Percentiles rank a stretch among this genome's conserved stretches.
These are phyloP conservation scores for Talaromyces borbonicus DNA, from an alignment of 495 filamentous ascomycete genomes.

Conservation along the genomic window DNA sequence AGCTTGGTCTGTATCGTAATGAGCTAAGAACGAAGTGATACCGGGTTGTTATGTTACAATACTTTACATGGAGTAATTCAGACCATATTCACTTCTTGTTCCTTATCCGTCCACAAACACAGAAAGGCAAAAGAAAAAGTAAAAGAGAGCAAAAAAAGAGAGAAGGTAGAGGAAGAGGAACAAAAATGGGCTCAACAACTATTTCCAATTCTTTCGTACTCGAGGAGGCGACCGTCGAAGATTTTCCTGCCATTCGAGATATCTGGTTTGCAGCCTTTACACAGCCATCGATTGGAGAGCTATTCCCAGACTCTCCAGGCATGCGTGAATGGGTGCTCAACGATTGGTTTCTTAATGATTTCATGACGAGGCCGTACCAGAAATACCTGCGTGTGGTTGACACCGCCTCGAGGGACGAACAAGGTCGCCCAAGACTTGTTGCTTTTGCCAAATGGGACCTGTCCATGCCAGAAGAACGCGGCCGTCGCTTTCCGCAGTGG, in stretches of 20 bases:
- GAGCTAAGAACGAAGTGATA: too few relatives aligned
- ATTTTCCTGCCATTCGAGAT: conserved; percentile 13
- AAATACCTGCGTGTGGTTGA: conserved; percentile 3
- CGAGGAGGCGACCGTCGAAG: conserved; percentile 15
- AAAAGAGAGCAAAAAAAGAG: not conserved
- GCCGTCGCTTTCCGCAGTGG: conserved; percentile 7
- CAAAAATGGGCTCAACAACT: not conserved
- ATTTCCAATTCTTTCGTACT: conserved; percentile 9
- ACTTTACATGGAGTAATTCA: not conserved
- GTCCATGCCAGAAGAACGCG: conserved; percentile 5
- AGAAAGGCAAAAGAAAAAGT: not conserved
- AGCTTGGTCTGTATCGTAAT: not conserved
- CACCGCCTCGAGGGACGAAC: not conserved
- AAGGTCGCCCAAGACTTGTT: not conserved
- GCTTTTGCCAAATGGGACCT: conserved; percentile 7
- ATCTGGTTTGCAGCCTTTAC: conserved; percentile 22
- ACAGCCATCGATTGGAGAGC: conserved; percentile 8
- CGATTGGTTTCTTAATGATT: conserved; percentile 5
- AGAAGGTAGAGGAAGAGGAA: not conserved
- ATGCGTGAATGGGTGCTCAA: conserved; percentile 7
- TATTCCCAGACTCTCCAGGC: conserved; percentile 7
- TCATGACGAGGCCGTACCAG: conserved; percentile 5
- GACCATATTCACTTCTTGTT: not conserved
- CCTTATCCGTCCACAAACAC: not conserved
- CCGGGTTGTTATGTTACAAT: not conserved